Percentiles rank a stretch among this genome's conserved stretches.
phyloP scores from a whole-genome alignment of 192 early-diverging fungal species.

The Geranomyces michiganensis region DNA sequence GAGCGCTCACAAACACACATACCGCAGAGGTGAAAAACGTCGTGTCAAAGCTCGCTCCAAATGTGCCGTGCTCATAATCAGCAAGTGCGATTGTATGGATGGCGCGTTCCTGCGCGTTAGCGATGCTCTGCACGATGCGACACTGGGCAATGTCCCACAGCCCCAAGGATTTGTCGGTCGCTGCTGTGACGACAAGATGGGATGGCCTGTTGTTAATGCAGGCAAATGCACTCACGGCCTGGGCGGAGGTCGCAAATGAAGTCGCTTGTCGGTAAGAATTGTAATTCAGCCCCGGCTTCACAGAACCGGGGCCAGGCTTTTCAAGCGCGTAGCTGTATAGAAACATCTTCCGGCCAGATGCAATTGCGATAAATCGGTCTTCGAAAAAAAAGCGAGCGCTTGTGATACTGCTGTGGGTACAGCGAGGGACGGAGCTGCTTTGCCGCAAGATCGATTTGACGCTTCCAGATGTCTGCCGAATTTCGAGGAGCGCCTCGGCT shows the following conservation, averaged over 20 bases:
- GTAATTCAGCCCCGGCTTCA: constrained; percentile 28
- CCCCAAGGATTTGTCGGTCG: constrained; percentile 23
- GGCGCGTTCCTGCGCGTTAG: constrained; percentile 13
- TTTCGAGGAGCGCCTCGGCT: constrained; percentile 28
- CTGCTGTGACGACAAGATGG: constrained; percentile 15
- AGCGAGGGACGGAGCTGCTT: not conserved
- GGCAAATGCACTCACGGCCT: constrained; percentile 27
- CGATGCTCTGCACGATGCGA: not conserved
- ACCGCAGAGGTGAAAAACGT: constrained; percentile 23
- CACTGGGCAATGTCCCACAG: constrained; percentile 36
- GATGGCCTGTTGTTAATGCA: constrained; percentile 21
- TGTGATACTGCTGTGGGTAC: constrained; percentile 6
- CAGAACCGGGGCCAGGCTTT: constrained; percentile 17
- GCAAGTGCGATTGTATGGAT: constrained; percentile 17
- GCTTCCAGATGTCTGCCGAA: constrained; percentile 3
- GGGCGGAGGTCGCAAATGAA: constrained; percentile 3
- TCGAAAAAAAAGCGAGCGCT: constrained; percentile 30
- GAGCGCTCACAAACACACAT: not conserved
- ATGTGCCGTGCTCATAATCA: constrained; percentile 17
- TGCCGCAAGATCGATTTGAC: not conserved
- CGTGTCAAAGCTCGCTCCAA: constrained; percentile 6
- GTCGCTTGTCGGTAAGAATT: constrained; percentile 17
- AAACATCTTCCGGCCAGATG: not conserved
- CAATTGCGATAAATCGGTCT: constrained; percentile 23
- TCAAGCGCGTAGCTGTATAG: constrained; percentile 25